phyloP scores from a whole-genome alignment of 129 eudicot genomes.

The Dittrichia graveolens region DNA sequence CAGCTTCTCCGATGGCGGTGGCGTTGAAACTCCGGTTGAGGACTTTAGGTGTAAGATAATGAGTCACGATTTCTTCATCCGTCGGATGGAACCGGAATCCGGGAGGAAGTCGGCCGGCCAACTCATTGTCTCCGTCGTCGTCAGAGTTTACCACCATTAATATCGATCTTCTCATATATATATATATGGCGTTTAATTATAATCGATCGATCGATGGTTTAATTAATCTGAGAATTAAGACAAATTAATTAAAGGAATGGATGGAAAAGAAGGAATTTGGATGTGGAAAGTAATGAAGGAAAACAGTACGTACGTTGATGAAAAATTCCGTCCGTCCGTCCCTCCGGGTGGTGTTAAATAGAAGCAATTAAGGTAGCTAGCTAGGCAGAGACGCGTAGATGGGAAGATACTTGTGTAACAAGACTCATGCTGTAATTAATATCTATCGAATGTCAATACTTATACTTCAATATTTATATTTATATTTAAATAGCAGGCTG shows the following conservation, averaged over 20 bases:
- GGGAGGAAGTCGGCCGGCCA: constrained; percentile 36
- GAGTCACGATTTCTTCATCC: constrained; percentile 43
- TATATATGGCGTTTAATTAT: neutral
- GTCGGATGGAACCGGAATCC: constrained; percentile 52
- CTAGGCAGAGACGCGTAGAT: constrained; percentile 28
- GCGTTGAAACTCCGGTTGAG: constrained; percentile 33
- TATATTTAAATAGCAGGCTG: neutral
- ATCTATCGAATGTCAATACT: constrained; percentile 22
- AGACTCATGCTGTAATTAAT: constrained; percentile 20
- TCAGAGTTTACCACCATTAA: neutral
- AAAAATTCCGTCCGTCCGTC: no score
- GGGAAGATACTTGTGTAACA: constrained; percentile 23
- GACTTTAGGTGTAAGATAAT: constrained; percentile 44
- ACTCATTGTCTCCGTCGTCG: constrained; percentile 6
- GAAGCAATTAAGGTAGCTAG: neutral
- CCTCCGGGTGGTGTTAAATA: constrained; percentile 26
- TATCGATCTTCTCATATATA: constrained; percentile 1
- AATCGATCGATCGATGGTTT: neutral
- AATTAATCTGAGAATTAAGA: constrained; percentile 13
- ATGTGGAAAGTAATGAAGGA: no score
- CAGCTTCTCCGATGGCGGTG: constrained; percentile 41
- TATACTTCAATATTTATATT: neutral
- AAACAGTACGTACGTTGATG: no score
- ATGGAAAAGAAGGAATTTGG: no score
- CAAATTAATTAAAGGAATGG: neutral